Base-by-base conservation (phyloP, 768 basidiomycete species). In the Calvatia gigantea region DNA sequence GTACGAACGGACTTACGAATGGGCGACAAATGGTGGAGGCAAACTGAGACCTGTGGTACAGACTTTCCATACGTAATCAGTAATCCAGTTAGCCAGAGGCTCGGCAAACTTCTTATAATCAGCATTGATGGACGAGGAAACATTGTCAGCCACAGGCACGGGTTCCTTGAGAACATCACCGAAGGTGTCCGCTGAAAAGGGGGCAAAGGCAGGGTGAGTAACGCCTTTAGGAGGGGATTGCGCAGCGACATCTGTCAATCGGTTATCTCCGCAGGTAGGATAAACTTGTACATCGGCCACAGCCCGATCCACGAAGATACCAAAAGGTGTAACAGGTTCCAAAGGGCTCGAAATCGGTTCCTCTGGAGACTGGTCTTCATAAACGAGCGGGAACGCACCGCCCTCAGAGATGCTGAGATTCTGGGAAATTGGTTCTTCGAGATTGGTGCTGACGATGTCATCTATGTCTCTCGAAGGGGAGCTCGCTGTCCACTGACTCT, bases 21-120 rank as follows among this genome's bases (percentile, higher is more conserved):
- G 72, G 57, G 73, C 75, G 4, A 78, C 74, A 61, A 85, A 84
- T 31, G 68, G 64, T 7, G 77, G 62, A 3, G 85, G 82, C 49
- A 90, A 71, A 61, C 79, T 78, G 54, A 84, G 75, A 42, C 82
- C 84, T n/a, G 85, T 86, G 14, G 86, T 87, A 66, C 89, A 90
- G 42, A 84, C 83, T 67, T 87, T 89, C 90, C 90, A 92, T 14
- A 90, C 83, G 64, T 87, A 92, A 49, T 77, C 77, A 39, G 87
- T 85, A 21, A 91, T 71, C 90, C 90, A 92, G 55, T 87, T 85
- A 3, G 90, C 81, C 58, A 92, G 73, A 15, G 89, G 89, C 50
- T 89, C 87, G 0, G 86, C 82, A 8, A 91, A 75, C 63, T 83
- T 87, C 74, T 80, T 85, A 74, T 90, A 91, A 7, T 76, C 73